A percentile compares a stretch with the other conserved stretches of the same genome.
phyloP scores from a whole-genome alignment of 352 stramenopile genomes.

The Aphanomyces cochlioides region DNA sequence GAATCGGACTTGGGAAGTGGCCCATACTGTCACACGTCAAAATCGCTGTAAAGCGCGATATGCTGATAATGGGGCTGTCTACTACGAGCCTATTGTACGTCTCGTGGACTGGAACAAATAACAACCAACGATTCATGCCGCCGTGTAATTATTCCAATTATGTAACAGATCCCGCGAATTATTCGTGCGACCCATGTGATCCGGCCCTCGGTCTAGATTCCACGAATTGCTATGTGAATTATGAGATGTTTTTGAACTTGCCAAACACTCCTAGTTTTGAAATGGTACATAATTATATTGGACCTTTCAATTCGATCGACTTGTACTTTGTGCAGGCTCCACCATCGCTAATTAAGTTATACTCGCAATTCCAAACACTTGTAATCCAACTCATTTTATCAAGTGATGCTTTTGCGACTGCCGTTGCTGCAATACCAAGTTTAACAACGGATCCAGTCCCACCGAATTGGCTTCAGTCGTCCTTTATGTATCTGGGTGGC shows the following conservation, averaged over 20 bases:
- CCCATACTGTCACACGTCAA: constrained; percentile 8
- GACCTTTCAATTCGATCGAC: constrained; percentile 22
- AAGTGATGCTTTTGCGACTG: neutral
- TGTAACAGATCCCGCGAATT: neutral
- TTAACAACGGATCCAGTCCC: constrained; percentile 6
- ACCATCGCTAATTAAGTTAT: neutral
- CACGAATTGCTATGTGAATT: neutral
- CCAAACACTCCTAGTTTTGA: neutral
- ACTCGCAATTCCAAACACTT: neutral
- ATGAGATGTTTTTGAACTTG: neutral
- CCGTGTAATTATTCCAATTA: constrained; percentile 13
- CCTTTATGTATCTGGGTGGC: constrained; percentile 4
- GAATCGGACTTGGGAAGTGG: constrained; percentile 20
- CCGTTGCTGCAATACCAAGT: neutral
- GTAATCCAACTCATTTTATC: neutral
- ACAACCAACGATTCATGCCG: constrained; percentile 6
- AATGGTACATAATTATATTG: neutral
- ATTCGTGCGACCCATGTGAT: constrained; percentile 8
- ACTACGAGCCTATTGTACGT: constrained; percentile 4
- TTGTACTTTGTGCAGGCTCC: constrained; percentile 6
- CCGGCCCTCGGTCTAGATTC: neutral
- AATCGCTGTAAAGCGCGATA: constrained; percentile 5
- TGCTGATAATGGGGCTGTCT: constrained; percentile 9
- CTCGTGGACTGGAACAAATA: neutral
- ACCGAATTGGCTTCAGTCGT: neutral